Base-by-base conservation (phyloP, 2,329 filamentous ascomycete species). In the Trichoderma aggressivum region DNA sequence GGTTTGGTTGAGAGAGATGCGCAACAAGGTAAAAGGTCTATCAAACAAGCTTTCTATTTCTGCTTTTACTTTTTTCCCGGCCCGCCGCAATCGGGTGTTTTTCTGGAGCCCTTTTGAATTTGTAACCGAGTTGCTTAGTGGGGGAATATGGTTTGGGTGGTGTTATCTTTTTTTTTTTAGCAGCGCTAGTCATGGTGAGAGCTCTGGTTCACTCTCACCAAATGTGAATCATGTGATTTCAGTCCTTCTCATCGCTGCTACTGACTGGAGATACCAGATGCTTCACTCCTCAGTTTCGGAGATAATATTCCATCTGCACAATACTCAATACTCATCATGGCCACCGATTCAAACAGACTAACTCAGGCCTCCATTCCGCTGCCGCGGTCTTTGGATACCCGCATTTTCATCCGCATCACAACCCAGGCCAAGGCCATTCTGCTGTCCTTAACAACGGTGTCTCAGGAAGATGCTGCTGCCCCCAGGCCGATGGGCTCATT, bases 401-500 rank as follows among this genome's bases (percentile, higher is more conserved):
- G 85, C 73, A 86, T 92, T 72, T 87, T 90, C 78, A 77, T 90
- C 43, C 87, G 87, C 56, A 79, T 92, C 62, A 88, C 87, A 18
- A 84, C 87, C 70, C 86, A 86, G 72, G 81, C 85, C 50, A 90
- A 88, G 75, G 86, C 85, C 34, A 80, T 90, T 70, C 79, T 89
- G 68, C 79, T 91, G n/a, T 89, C 89, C 76, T 81, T 91, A 59
- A 88, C 89, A 1, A 91, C 89, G 0, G 84, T 86, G 4, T 79
- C 85, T 30, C 83, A 83, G 70, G 87, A 88, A 66, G 86, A 89
- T 55, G 79, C 81, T n/a, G 82, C 82, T 14, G 78, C 81, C 10
- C 79, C 85, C 8, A 83, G 87, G 53, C 83, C 87, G 63, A 86
- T 98, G 81, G 95, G 96, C 3, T 97, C 94, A 63, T 95, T 98